Conservation (phyloP, 1,284 basidiomycete genomes). For the Austropuccinia psidii region DNA sequence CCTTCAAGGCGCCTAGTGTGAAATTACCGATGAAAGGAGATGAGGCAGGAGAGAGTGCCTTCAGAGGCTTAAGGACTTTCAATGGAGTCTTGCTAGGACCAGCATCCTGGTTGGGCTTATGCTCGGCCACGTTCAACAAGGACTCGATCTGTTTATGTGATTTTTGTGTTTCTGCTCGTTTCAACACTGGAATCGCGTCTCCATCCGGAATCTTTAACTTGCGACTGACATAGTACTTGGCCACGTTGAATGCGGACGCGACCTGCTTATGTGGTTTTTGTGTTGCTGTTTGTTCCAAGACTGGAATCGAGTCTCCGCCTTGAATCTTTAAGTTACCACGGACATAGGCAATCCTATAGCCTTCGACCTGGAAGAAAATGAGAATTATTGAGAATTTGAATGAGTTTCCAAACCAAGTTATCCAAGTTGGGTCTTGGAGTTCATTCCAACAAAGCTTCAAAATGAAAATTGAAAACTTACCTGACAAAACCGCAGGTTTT, state of each 20-base stretch:
- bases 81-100: too few relatives aligned
- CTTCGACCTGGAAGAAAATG: conserved; percentile 65
- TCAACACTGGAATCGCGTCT: too few relatives aligned
- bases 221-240: too few relatives aligned
- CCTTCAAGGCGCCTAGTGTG: conserved; percentile 75
- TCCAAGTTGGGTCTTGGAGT: too few relatives aligned
- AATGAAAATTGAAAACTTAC: conserved; percentile 52
- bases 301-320: conserved; percentile 61
- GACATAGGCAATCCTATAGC: conserved; percentile 88
- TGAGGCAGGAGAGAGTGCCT: conserved; percentile 56
- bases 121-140: neutral
- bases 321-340: conserved; percentile 73
- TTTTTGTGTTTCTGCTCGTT: too few relatives aligned
- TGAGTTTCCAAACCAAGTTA: too few relatives aligned
- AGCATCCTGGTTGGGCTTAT: too few relatives aligned
- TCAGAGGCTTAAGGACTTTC: conserved; percentile 48
- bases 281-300: conserved; percentile 27
- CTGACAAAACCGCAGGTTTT: conserved; percentile 73
- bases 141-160: too few relatives aligned
- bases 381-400: too few relatives aligned
- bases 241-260: too few relatives aligned
- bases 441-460: too few relatives aligned
- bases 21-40: conserved; percentile 94
- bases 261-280: conserved; percentile 5
- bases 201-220: too few relatives aligned